phyloP scores from a whole-genome alignment of 805 yeast species.

The Blastobotrys terrestris region DNA sequence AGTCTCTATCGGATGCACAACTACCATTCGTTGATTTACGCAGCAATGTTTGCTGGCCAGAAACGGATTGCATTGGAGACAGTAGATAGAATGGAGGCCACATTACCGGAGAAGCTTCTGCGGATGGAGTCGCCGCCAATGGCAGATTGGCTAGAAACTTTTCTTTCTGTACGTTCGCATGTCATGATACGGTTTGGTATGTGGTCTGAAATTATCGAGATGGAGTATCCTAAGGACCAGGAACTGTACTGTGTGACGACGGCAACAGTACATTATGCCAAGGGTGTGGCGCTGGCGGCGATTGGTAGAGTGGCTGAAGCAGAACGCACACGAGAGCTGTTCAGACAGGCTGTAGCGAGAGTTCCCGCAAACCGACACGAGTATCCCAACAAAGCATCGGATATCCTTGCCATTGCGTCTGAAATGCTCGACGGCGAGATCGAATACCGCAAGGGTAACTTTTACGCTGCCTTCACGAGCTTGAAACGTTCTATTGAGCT shows the following conservation, averaged over 20 bases:
- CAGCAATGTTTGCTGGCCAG: conserved; percentile 3
- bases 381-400: background rate
- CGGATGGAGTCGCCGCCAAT: conserved; percentile 2
- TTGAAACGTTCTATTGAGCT: background rate
- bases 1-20: conserved; percentile 2
- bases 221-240: background rate
- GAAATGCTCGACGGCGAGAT: background rate
- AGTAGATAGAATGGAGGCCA: conserved; percentile 2
- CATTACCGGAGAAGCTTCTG: background rate
- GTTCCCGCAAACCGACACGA: background rate
- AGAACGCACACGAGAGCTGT: background rate
- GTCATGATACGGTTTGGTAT: conserved; percentile 3
- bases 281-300: background rate
- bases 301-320: background rate
- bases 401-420: background rate
- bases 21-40: conserved; percentile 1
- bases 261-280: background rate
- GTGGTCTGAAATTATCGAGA: background rate
- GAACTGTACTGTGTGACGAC: background rate
- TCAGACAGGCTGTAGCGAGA: background rate
- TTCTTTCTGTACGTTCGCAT: conserved; percentile 30
- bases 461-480: background rate
- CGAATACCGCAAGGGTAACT: background rate
- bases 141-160: conserved; percentile 2
- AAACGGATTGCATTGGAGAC: background rate